These are phyloP conservation scores for Vaccinium darrowii DNA, from an alignment of 148 eudicot genomes.

Conservation along the genomic window DNA sequence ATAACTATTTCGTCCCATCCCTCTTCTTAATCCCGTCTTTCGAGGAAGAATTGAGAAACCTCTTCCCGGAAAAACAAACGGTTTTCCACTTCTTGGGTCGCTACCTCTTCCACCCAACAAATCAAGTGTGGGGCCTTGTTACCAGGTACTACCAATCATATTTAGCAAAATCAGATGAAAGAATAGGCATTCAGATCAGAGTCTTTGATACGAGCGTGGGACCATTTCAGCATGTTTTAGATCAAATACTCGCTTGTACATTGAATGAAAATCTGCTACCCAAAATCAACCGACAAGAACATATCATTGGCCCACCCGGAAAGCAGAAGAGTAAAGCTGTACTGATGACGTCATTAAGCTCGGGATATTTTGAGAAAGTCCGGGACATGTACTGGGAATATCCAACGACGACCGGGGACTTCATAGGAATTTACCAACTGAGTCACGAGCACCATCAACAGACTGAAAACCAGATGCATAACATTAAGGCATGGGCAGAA, in stretches of 20 bases:
- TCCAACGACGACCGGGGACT: slow-evolving; percentile 69
- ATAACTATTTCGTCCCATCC: slow-evolving; percentile 85
- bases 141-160: slow-evolving; percentile 77
- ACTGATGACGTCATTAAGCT: slow-evolving; percentile 61
- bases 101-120: slow-evolving; percentile 90
- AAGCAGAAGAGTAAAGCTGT: slow-evolving; percentile 60
- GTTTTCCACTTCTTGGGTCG: slow-evolving; percentile 87
- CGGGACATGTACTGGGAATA: slow-evolving; percentile 75
- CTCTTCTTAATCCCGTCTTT: slow-evolving; percentile 79
- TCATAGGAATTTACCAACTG: slow-evolving; percentile 69
- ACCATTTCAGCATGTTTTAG: slow-evolving; percentile 75
- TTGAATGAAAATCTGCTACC: slow-evolving; percentile 72
- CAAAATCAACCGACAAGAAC: slow-evolving; percentile 34
- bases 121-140: slow-evolving; percentile 90
- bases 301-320: not conserved
- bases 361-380: slow-evolving; percentile 67
- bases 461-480: slow-evolving; percentile 58
- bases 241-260: slow-evolving; percentile 70
- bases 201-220: slow-evolving; percentile 52
- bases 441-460: slow-evolving; percentile 83
- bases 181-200: slow-evolving; percentile 77
- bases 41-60: slow-evolving; percentile 56
- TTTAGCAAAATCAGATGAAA: slow-evolving; percentile 77
- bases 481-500: slow-evolving; percentile 90
- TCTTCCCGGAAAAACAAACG: slow-evolving; percentile 77